These are phyloP conservation scores for Epichloe baconii DNA, from an alignment of 2,329 filamentous ascomycete genomes.

Conservation along the genomic window DNA sequence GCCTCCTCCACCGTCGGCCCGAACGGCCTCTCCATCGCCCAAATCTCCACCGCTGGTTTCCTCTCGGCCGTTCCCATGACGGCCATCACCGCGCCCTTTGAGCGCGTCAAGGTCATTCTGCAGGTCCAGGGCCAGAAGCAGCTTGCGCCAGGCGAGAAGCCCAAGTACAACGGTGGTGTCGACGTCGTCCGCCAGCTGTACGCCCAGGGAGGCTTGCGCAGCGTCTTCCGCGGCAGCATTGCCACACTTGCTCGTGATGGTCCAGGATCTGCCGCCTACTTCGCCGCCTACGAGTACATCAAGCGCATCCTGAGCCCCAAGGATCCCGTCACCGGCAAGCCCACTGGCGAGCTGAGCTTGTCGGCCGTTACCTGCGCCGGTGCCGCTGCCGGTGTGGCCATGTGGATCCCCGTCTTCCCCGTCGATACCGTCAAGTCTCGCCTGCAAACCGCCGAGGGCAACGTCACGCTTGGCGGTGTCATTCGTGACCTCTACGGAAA, in stretches of 20 bases:
- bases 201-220: slow-evolving; percentile 76
- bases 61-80: slow-evolving; percentile 98
- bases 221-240: slow-evolving; percentile 79
- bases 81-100: slow-evolving; percentile 94
- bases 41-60: slow-evolving; percentile 87
- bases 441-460: slow-evolving; percentile 81
- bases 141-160: slow-evolving; percentile 79
- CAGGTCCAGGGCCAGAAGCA: slow-evolving; percentile 94
- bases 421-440: slow-evolving; percentile 93
- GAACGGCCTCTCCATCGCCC: slow-evolving; percentile 66
- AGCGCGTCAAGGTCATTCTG: slow-evolving; percentile 96
- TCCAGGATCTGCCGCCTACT: slow-evolving; percentile 87
- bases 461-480: slow-evolving; percentile 66
- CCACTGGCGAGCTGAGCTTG: slow-evolving; percentile 66
- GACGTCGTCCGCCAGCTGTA: slow-evolving; percentile 94
- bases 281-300: slow-evolving; percentile 92
- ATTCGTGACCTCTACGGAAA: slow-evolving; percentile 69
- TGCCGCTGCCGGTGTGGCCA: slow-evolving; percentile 82
- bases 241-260: slow-evolving; percentile 92
- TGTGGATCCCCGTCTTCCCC: slow-evolving; percentile 99
- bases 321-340: slow-evolving; percentile 58
- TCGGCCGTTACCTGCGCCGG: slow-evolving; percentile 75
- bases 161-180: slow-evolving; percentile 72
- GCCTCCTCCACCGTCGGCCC: slow-evolving; percentile 50
- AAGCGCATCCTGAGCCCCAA: slow-evolving; percentile 78